Base-by-base conservation (phyloP, 2,329 filamentous ascomycete genomes). In the Colletotrichum coccodes region DNA sequence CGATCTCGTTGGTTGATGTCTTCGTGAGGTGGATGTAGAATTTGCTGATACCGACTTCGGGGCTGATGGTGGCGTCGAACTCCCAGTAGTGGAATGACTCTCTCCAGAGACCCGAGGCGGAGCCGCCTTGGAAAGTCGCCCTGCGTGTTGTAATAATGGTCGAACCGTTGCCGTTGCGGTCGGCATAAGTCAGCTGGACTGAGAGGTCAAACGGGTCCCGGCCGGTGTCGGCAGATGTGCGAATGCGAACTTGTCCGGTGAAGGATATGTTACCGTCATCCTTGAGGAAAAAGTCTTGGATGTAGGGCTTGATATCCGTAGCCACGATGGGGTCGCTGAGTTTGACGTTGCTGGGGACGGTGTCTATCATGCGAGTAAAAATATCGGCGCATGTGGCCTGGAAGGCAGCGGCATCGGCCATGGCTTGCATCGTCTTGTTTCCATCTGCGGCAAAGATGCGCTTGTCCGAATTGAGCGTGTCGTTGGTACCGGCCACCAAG, bases 371-470 rank as follows among this genome's bases (percentile, higher is more conserved):
- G n/a, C 75, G 74, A 7, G 66, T 70, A 9, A 80, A 75, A n/a
- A 79, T 62, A 11, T 73, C 65, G 4, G 72, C 66, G 36, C 79
- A 80, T n/a, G 62, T 75, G 16, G 69, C 75, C 34, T 79, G 75
- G 14, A 75, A 75, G 6, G 71, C 71, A 52, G 79, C 73, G 6
- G 76, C 72, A 49, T 80, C 74, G 8, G 78, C 77, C 74, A 85
- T 74, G 1, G 76, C 73, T n/a, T 73, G 75, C 56, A 86, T 82
- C 1, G 82, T 85, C 21, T 75, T 77, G 74, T 84, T 84, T 1
- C 75, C 77, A 69, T 86, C 85, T 0, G 82, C 78, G 32, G 71
- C 73, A 68, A 83, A 87, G 26, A 86, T 79, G 4, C 77, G 77
- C 61, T 75, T 76, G 68, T 87, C 84, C 0, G 84, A 84, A 69